Conservation (phyloP, 2,329 filamentous ascomycete genomes). For the Hypomyces rosellus region DNA sequence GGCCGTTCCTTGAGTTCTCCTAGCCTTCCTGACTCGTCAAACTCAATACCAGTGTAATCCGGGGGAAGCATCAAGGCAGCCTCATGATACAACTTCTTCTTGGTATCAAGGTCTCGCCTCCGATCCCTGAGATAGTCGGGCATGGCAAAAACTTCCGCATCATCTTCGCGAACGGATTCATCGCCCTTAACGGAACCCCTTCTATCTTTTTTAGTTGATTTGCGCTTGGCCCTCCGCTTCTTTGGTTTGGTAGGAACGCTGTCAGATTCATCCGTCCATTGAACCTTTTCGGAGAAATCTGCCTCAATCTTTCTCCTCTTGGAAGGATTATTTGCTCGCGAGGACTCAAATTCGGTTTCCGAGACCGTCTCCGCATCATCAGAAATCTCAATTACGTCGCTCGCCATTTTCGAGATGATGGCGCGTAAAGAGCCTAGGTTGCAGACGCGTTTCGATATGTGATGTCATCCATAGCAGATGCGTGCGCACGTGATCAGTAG, state of each 20-base stretch:
- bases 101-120: constrained; percentile 61
- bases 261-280: constrained; percentile 56
- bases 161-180: constrained; percentile 32
- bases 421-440: neutral
- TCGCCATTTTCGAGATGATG: constrained; percentile 5
- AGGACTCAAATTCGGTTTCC: constrained; percentile 13
- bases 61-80: constrained; percentile 72
- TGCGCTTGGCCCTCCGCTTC: constrained; percentile 24
- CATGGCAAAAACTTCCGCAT: constrained; percentile 49
- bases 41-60: constrained; percentile 65
- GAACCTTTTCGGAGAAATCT: constrained; percentile 37
- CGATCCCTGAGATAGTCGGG: constrained; percentile 69
- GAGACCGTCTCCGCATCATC: constrained; percentile 20
- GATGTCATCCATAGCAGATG: neutral
- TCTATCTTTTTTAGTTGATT: constrained; percentile 24
- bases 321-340: constrained; percentile 4
- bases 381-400: constrained; percentile 20
- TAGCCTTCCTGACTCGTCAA: constrained; percentile 42
- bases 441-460: neutral
- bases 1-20: constrained; percentile 58
- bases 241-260: constrained; percentile 52
- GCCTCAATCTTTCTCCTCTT: constrained; percentile 33
- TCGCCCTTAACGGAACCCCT: constrained; percentile 21
- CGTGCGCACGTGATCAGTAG: neutral
- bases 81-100: constrained; percentile 53